Evolutionary conservation across 352 stramenopile species (phyloP).

Genomic region (Phytophthora litchii): DNA sequence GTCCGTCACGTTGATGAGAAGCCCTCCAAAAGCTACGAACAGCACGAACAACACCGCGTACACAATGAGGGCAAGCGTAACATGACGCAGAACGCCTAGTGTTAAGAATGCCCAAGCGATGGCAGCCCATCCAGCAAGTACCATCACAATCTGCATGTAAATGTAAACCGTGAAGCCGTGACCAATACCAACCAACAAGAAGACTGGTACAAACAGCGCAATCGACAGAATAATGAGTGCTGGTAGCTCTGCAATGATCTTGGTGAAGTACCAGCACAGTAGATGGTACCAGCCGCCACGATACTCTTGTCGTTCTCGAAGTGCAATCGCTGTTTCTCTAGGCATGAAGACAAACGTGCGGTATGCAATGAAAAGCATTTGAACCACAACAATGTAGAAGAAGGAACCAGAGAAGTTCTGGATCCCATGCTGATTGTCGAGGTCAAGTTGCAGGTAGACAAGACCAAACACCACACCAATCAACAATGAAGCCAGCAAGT

Average conservation of each 20-base stretch:
- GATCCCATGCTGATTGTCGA: slow-evolving; percentile 50
- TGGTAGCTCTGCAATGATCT: slow-evolving; percentile 46
- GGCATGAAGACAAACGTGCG: slow-evolving; percentile 48
- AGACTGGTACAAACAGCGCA: slow-evolving; percentile 44
- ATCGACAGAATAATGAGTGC: slow-evolving; percentile 49
- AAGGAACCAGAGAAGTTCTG: slow-evolving; percentile 59
- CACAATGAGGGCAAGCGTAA: slow-evolving; percentile 42
- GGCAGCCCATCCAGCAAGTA: slow-evolving; percentile 43
- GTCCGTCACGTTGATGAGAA: slow-evolving; percentile 50
- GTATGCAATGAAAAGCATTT: slow-evolving; percentile 50
- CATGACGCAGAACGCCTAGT: slow-evolving; percentile 31
- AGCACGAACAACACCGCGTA: slow-evolving; percentile 39
- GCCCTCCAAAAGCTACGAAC: slow-evolving; percentile 49
- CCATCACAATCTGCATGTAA: slow-evolving; percentile 52
- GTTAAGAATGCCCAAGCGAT: slow-evolving; percentile 42
- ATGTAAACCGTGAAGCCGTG: slow-evolving; percentile 48
- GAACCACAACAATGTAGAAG: slow-evolving; percentile 57
- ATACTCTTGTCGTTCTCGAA: slow-evolving; percentile 49
- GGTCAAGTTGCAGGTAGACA: slow-evolving; percentile 50
- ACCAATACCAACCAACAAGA: slow-evolving; percentile 51
- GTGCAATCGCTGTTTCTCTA: slow-evolving; percentile 46
- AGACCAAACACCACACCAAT: slow-evolving; percentile 52
- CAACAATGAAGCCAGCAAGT: slow-evolving; percentile 51
- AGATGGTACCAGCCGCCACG: slow-evolving; percentile 48
- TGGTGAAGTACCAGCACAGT: slow-evolving; percentile 50